A percentile compares a stretch with the other conserved stretches of the same genome.
Conservation (phyloP, 225 moss, liverwort and hornwort species). For the Polytrichum commune region DNA sequence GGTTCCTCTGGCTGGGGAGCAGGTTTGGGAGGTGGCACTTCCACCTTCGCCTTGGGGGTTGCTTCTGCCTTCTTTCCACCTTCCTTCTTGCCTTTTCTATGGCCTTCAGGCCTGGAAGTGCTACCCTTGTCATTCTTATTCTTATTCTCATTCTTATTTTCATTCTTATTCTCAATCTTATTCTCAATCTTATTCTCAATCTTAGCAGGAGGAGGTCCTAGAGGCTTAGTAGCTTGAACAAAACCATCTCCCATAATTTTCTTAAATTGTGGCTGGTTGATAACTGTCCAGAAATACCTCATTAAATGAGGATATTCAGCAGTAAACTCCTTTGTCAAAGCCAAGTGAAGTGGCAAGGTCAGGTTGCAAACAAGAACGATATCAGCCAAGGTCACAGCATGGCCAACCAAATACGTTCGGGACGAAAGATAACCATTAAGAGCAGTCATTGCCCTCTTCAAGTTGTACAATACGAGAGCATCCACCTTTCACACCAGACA, state of each 20-base stretch:
- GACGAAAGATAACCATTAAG: constrained; percentile 41
- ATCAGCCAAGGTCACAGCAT: constrained; percentile 77
- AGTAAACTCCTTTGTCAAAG: constrained; percentile 48
- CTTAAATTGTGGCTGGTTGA: constrained; percentile 75
- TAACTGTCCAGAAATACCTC: constrained; percentile 84
- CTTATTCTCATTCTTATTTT: too few relatives aligned
- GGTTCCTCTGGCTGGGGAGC: constrained; percentile 28
- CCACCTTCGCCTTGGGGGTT: constrained; percentile 28
- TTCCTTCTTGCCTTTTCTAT: background rate
- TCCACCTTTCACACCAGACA: constrained; percentile 30
- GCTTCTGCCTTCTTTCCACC: background rate
- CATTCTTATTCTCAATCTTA: background rate
- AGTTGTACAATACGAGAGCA: background rate
- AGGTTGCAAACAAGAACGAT: constrained; percentile 57
- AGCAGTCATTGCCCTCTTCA: constrained; percentile 46
- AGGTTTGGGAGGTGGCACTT: constrained; percentile 35
- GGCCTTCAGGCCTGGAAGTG: background rate
- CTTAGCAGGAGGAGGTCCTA: constrained; percentile 30
- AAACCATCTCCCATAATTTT: constrained; percentile 54
- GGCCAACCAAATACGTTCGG: constrained; percentile 70
- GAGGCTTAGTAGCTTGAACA: constrained; percentile 35
- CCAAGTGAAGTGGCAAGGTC: constrained; percentile 12
- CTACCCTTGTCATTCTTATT: background rate
- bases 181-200: background rate
- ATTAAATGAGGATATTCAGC: constrained; percentile 63